phyloP scores from a whole-genome alignment of 2,329 filamentous ascomycete species.

The Ceratocystis harringtonii region DNA sequence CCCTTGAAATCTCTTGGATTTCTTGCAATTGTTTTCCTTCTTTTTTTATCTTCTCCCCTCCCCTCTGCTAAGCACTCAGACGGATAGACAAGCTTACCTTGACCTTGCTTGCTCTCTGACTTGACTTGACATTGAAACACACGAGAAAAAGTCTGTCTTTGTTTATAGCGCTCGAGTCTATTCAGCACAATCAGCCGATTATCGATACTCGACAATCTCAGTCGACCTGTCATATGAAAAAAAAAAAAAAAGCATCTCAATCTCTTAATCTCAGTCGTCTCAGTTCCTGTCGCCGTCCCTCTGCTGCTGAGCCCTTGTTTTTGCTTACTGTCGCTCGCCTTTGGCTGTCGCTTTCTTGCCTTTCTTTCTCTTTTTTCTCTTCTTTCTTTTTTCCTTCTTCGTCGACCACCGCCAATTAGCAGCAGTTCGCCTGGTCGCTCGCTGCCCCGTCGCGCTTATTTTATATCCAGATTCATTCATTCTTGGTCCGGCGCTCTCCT shows the following conservation, averaged over 20 bases:
- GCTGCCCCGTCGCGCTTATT: neutral
- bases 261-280: neutral
- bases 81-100: neutral
- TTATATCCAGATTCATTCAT: neutral
- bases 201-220: neutral
- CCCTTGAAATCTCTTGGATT: neutral
- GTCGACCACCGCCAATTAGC: neutral
- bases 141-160: neutral
- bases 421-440: too few species aligned
- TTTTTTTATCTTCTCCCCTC: neutral
- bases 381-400: neutral
- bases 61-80: neutral
- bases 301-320: neutral
- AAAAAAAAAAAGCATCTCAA: neutral
- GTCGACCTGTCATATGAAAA: neutral
- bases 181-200: neutral
- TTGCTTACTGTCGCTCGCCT: neutral
- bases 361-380: neutral
- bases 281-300: neutral
- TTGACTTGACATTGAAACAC: neutral
- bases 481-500: too few species aligned
- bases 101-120: neutral
- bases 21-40: neutral
- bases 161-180: neutral
- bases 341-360: neutral